Base-by-base conservation (phyloP, 2,329 filamentous ascomycete genomes). In the Diplodia seriata region DNA sequence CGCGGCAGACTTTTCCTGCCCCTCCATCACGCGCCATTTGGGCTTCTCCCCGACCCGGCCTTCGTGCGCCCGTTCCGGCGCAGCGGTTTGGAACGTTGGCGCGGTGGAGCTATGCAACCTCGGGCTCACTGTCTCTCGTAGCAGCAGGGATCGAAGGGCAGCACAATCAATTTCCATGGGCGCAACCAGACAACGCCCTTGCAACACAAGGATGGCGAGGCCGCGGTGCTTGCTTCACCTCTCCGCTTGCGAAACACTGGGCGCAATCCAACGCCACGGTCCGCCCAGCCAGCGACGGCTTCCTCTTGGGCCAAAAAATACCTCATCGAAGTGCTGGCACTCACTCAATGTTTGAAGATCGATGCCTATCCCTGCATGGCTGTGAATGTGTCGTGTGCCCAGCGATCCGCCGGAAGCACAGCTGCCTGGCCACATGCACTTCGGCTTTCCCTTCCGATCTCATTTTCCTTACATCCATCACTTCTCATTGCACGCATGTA, bases 21-120 rank as follows among this genome's bases (percentile, higher is more conserved):
- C 31, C 31, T 33, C 26, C 31, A 55, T 55, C 53, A 55, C 53
- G 31, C 53, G 31, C 53, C 26, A 31, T 55, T 29, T 55, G 53
- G 31, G 15, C 15, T 53, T 53, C 50, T 53, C 14, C 43, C 50
- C 50, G 20, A 12, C 50, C 50, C 50, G 7, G 3, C 50, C 31
- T 4, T 55, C 31, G 53, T 55, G 53, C 9, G 3, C 29, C 18
- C n/a, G 43, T 47, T 47, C 43, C 43, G 43, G 43, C 20, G 50
- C 53, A 20, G 31, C n/a, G 53, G 53, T 23, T 55, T 55, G 53
- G 53, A 36, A 23, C 31, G 31, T n/a, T 55, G 31, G 53, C n/a
- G 53, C 31, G n/a, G 18, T 55, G 31, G 53, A 20, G 31, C 26
- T n/a, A 36, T 55, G 29, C 53, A 33, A 33, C 43, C 43, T 47